Evolutionary conservation across 768 basidiomycete species (phyloP), one percentile per base, ranked within the genome.

Genomic region (Naganishia kalamii): DNA sequence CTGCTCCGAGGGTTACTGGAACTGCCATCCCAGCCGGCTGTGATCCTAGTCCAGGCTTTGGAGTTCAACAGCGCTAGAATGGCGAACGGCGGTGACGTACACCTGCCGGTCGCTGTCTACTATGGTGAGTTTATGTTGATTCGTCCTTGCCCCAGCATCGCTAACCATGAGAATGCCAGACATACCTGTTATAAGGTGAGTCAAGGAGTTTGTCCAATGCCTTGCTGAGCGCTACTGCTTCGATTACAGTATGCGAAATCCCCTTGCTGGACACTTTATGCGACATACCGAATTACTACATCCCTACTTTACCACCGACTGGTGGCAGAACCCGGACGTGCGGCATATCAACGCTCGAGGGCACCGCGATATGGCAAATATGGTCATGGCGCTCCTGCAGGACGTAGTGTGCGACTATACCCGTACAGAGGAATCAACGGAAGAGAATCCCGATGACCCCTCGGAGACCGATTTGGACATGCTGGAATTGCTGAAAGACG

Each of bases 91-190:
- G 76, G 76, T 5, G 76, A 75, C 25, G 71, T 74, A 60, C 76
- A 77, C 54, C 60, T 76, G 72, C 76, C 76, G 3, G 74, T 77
- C 3, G 76, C 74, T 7, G 71, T 76, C 35, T 77, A 75, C 49
- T 77, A 74, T 60, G 75, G 72, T 71, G 57, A 65, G 72, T 54
- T 30, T 11, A 21, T 4, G 21, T 32, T n/a, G 6, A 2, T 21
- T 25, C 10, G 5, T 8, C 19, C 2, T 0, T 46, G 1, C 6
- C n/a, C n/a, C n/a, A n/a, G n/a, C n/a, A 27, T 4, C 0, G n/a
- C 29, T 21, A 10, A 11, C 35, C 13, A 44, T 30, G 46, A 17
- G 23, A 21, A 21, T 19, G 12, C n/a, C 65, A 73, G 73, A 77
- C 64, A 73, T 77, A 1, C 75, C 76, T 2, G 73, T 77, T 6